Evolutionary conservation across 2,329 filamentous ascomycete genomes (phyloP), one percentile per base, ranked within the genome.

Genomic region (Ophiocordyceps camponoti-floridani): DNA sequence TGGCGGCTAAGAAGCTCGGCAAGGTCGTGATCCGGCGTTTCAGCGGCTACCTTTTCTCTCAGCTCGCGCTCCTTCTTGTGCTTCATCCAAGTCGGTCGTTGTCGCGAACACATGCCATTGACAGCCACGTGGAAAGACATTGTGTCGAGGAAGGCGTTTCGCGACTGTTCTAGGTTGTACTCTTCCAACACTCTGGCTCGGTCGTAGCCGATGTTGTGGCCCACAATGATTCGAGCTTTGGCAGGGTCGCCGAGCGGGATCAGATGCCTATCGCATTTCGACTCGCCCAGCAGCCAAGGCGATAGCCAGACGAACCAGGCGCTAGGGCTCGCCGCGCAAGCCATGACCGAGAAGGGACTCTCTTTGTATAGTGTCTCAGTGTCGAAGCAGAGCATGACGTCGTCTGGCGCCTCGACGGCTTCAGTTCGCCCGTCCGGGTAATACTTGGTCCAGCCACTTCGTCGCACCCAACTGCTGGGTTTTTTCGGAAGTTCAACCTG

Each of bases 221-320:
- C 91, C 19, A 98, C 77, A 40, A 98, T 72, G 43, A 98, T 75
- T 41, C 87, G 77, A 23, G 82, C 72, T 49, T 75, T 71, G 2
- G 67, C 68, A 8, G 81, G 76, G 53, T 95, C 80, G 28, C 91
- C 93, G 7, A 98, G 64, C 0, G 93, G 87, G 43, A 98, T 81
- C 12, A 98, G 66, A 48, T 98, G 89, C 42, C 77, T 74, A 55
- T 85, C 73, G 30, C 77, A 77, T 33, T 82, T 67, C 1, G 84
- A 81, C 65, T 96, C 85, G 28, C 79, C 84, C 16, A 98, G 64
- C 33, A 98, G 66, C 89, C 89, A 98, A 0, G 91, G 91, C 12
- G 91, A 98, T 44, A 98, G 62, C 91, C 91, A 98, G 1, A 82
- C 85, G 64, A 98, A 98, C 93, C 93, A 98, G 28, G 87, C 80